Conservation (phyloP, 2,329 filamentous ascomycete species). For the Colletotrichum tofieldiae region DNA sequence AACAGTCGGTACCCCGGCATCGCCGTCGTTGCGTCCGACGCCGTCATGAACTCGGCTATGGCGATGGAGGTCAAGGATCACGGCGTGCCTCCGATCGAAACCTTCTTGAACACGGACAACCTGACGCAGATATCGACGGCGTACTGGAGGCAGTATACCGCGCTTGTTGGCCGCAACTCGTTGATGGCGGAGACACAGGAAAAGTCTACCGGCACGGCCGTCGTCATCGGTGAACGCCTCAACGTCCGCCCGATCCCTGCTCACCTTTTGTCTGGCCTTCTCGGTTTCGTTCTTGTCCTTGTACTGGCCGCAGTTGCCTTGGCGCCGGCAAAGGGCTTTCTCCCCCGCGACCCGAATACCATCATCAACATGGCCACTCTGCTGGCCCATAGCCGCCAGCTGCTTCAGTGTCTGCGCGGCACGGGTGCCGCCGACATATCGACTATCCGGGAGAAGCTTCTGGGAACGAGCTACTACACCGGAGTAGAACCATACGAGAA, state of each 20-base stretch:
- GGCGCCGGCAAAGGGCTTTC: conserved; percentile 52
- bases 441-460: conserved; percentile 49
- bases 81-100: conserved; percentile 44
- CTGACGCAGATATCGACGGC: conserved; percentile 48
- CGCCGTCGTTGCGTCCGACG: conserved; percentile 50
- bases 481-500: conserved; percentile 56
- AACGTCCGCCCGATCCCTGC: conserved; percentile 50
- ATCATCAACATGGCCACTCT: conserved; percentile 55
- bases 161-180: conserved; percentile 51
- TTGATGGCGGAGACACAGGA: conserved; percentile 46
- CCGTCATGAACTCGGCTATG: conserved; percentile 53
- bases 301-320: conserved; percentile 44
- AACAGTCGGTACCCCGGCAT: conserved; percentile 46
- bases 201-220: conserved; percentile 45
- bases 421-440: conserved; percentile 52
- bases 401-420: conserved; percentile 54
- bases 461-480: conserved; percentile 50
- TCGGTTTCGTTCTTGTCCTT: conserved; percentile 49
- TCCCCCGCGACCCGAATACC: conserved; percentile 54
- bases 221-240: conserved; percentile 50
- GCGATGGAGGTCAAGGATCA: conserved; percentile 47
- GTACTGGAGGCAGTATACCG: conserved; percentile 55
- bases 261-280: conserved; percentile 51
- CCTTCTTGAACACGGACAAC: conserved; percentile 46
- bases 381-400: conserved; percentile 53